Evolutionary conservation across 805 yeast species (phyloP).

Genomic region (Candida montana): DNA sequence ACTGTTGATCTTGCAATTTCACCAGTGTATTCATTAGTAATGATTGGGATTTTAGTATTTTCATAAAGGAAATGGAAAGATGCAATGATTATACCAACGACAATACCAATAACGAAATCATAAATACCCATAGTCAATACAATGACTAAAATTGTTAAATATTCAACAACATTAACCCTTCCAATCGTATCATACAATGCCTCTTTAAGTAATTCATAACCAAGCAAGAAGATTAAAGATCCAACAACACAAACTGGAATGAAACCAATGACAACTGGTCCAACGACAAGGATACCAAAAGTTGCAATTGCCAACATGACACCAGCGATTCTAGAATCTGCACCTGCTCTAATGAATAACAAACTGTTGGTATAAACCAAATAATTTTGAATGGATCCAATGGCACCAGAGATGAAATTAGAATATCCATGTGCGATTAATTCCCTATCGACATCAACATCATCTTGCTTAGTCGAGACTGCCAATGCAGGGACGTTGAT

Average conservation of each 20-base stretch:
- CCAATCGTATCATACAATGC: slow-evolving; percentile 83
- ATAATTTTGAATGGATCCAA: slow-evolving; percentile 91
- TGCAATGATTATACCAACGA: slow-evolving; percentile 86
- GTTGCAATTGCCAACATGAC: slow-evolving; percentile 84
- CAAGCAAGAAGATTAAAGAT: slow-evolving; percentile 80
- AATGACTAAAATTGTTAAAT: slow-evolving; percentile 74
- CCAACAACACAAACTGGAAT: slow-evolving; percentile 98
- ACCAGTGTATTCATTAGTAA: slow-evolving; percentile 80
- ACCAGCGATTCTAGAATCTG: slow-evolving; percentile 85
- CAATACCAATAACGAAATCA: slow-evolving; percentile 90
- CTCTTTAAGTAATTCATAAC: slow-evolving; percentile 85
- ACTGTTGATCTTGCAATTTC: slow-evolving; percentile 88
- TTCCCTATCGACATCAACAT: slow-evolving; percentile 85
- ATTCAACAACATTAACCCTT: slow-evolving; percentile 69
- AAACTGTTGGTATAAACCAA: slow-evolving; percentile 92
- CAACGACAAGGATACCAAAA: slow-evolving; percentile 71
- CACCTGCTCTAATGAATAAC: slow-evolving; percentile 89
- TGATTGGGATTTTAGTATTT: slow-evolving; percentile 78
- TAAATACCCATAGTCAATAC: slow-evolving; percentile 93
- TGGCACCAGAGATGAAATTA: slow-evolving; percentile 73
- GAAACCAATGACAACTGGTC: slow-evolving; percentile 88
- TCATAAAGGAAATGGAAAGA: slow-evolving; percentile 94
- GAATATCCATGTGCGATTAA: slow-evolving; percentile 93
- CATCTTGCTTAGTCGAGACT: slow-evolving; percentile 77
- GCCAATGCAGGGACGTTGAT: slow-evolving; percentile 97